Evolutionary conservation across 2,329 filamentous ascomycete species (phyloP).

Genomic region (Exophiala alcalophila): DNA sequence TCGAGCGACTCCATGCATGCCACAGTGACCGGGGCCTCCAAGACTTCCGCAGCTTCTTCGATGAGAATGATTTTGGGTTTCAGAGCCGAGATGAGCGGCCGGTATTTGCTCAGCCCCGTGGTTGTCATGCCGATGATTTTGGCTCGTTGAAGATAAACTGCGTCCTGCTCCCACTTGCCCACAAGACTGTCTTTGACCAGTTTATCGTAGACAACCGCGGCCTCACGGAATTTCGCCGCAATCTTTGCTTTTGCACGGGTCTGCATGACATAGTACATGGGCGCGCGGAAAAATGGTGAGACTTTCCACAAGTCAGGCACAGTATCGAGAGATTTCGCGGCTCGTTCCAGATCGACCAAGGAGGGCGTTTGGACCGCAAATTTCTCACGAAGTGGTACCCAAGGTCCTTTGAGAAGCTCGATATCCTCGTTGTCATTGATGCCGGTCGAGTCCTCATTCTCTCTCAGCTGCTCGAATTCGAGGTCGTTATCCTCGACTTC

Average conservation of each 20-base stretch:
- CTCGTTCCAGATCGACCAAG: slow-evolving; percentile 37
- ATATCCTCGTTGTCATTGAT: slow-evolving; percentile 53
- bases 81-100: slow-evolving; percentile 64
- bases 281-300: slow-evolving; percentile 53
- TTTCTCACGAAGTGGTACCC: slow-evolving; percentile 43
- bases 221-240: slow-evolving; percentile 46
- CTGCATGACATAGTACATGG: slow-evolving; percentile 66
- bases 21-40: slow-evolving; percentile 56
- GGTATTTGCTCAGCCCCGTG: slow-evolving; percentile 78
- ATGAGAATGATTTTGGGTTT: slow-evolving; percentile 68
- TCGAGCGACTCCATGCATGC: slow-evolving; percentile 61
- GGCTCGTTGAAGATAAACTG: slow-evolving; percentile 58
- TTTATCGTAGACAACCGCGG: slow-evolving; percentile 51
- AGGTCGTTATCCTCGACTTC: slow-evolving; percentile 58
- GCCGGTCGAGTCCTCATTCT: slow-evolving; percentile 58
- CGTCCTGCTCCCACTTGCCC: slow-evolving; percentile 59
- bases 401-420: slow-evolving; percentile 51
- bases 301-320: slow-evolving; percentile 61
- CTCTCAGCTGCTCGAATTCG: slow-evolving; percentile 59
- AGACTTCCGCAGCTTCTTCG: slow-evolving; percentile 76
- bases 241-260: slow-evolving; percentile 51
- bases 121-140: slow-evolving; percentile 68
- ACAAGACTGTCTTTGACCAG: slow-evolving; percentile 54
- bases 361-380: slow-evolving; percentile 34
- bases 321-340: slow-evolving; percentile 34